Base-by-base conservation (phyloP, 116 monocot species). In the Posidonia oceanica region DNA sequence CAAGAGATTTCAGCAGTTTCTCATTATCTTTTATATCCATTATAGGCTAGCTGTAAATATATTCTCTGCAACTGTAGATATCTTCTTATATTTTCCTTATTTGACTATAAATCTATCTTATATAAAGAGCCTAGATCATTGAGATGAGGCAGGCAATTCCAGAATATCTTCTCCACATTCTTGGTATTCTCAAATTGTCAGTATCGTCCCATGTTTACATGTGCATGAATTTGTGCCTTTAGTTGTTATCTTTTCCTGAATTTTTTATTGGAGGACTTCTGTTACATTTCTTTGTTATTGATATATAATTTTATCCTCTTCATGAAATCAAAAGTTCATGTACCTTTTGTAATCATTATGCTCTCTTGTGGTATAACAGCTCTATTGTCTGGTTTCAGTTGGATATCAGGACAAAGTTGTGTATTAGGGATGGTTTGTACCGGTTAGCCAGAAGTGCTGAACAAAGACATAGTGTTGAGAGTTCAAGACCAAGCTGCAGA, bases 381-480 rank as follows among this genome's bases (percentile, higher is more conserved):
- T 67, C 40, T 29, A 29, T 29, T 29, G 29, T 17, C 29, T 75
- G 41, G 39, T 78, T 82, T 76, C 93, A 93, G 93, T 69, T 89
- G 77, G 87, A 89, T 73, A 55, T 71, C 36, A 72, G 52, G 77
- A 89, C 83, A 64, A 93, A 81, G 76, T 52, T 87, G 52, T 85
- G 86, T 63, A 76, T 93, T 69, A 84, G 93, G 78, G 89, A 93
- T 69, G 77, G 93, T 70, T 66, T 93, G 38, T 93, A 89, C 66
- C 89, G 93, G 39, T 69, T 93, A 84, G 93, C 89, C 29, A 81
- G 75, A 70, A 89, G 78, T 81, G 93, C 81, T 58, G 80, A 83
- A 54, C 78, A 78, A 66, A 82, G 93, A 67, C 80, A 85, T 73
- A 48, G 39, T 75, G 71, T 72, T 42, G 67, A 67, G 20, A 64